These are phyloP conservation scores for Sanghuangporus sanghuang DNA, from an alignment of 1,284 basidiomycete species.

Conservation along the genomic window DNA sequence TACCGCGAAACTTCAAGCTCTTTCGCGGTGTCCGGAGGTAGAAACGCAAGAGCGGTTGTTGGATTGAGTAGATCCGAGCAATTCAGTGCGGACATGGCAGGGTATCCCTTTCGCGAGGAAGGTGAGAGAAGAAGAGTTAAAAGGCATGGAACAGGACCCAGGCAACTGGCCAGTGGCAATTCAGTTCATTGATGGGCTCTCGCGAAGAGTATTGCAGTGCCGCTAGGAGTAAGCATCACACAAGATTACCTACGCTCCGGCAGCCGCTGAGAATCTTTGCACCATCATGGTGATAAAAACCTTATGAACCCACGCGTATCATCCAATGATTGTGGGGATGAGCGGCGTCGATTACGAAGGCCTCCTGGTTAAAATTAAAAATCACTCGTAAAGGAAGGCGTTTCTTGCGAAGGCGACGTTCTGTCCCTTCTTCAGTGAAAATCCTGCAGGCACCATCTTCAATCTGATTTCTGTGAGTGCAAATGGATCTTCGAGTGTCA, in stretches of 20 bases:
- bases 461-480: too few relatives aligned
- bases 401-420: background rate
- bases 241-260: background rate
- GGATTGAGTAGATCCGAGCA: conserved; percentile 18
- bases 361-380: background rate
- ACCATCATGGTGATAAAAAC: background rate
- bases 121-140: background rate
- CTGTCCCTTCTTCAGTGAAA: too few relatives aligned
- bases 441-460: too few relatives aligned
- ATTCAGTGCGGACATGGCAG: background rate
- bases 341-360: background rate
- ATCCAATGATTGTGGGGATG: background rate
- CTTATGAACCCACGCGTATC: background rate
- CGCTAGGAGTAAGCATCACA: background rate
- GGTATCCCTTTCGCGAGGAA: background rate
- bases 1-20: conserved; percentile 19
- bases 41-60: conserved; percentile 19
- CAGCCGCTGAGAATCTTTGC: background rate
- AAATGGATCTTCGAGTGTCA: too few relatives aligned
- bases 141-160: too few relatives aligned
- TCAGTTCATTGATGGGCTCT: too few relatives aligned
- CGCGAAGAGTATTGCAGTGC: too few relatives aligned
- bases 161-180: too few relatives aligned
- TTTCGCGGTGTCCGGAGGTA: conserved; percentile 19
- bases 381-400: background rate